A percentile compares a stretch with the other conserved stretches of the same genome.
Conservation (phyloP, 768 basidiomycete genomes). For the Sporobolomyces phaffii region DNA sequence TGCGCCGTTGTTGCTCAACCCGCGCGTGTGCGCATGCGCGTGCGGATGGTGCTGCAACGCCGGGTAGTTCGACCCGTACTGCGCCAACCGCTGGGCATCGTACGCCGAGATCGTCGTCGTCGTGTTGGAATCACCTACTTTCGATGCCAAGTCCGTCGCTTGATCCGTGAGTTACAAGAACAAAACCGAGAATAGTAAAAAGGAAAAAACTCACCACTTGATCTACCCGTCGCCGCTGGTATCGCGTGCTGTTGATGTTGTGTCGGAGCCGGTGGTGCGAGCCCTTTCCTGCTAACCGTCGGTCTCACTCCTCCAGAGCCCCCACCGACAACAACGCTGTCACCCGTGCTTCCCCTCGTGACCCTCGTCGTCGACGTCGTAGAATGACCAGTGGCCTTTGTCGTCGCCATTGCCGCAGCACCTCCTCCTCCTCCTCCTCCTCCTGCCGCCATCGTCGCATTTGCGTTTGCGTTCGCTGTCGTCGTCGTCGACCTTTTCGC, state of each 20-base stretch:
- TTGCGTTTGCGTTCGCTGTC: not conserved
- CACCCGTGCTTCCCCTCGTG: no score
- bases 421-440: not conserved
- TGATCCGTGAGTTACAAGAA: not conserved
- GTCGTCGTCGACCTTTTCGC: not conserved
- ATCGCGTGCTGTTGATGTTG: not conserved
- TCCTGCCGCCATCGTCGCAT: no score
- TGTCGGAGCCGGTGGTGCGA: not conserved
- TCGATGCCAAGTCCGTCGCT: not conserved
- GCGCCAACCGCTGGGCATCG: not conserved
- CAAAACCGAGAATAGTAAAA: not conserved
- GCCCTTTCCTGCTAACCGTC: slow-evolving; percentile 7
- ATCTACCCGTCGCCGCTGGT: not conserved
- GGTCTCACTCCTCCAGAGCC: not conserved
- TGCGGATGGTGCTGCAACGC: not conserved
- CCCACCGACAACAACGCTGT: no score
- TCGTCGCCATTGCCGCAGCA: not conserved
- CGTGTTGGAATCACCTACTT: no score
- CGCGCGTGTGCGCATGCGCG: no score
- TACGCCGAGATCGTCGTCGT: not conserved
- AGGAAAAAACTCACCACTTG: not conserved
- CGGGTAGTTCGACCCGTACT: not conserved
- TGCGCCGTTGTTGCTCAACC: not conserved
- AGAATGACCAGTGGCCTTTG: not conserved
- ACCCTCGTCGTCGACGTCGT: not conserved